Evolutionary conservation across 202 grass and related monocot species (phyloP), one percentile per base, ranked within the genome.

Genomic region (Eragrostis tef): DNA sequence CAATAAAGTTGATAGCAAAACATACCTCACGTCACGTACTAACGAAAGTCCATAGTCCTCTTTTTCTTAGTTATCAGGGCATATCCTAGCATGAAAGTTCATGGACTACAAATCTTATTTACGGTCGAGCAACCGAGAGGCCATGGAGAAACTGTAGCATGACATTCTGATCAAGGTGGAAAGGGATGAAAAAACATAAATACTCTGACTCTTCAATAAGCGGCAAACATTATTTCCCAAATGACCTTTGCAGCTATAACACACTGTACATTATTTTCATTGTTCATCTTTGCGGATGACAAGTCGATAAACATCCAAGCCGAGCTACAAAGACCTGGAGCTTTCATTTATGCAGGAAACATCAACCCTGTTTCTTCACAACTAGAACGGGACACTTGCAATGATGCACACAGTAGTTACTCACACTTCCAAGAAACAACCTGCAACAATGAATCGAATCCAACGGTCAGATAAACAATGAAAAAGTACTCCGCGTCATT

Each of bases 351-450:
- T 70, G 25, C 43, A 27, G 43, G 12, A 70, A 48, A 29, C 42
- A 2, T 39, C 34, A 39, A 5, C 34, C 34, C 34, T 39, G 34
- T 39, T 39, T 39, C 34, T 39, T 39, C 34, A 39, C 34, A 39
- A 39, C 34, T 3, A 39, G 34, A 39, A 39, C 84, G 19, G 88
- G 84, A 26, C 88, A 87, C n/a, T 90, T 90, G 43, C 70, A 64
- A 73, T 81, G 22, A 36, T 87, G 80, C 54, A 84, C 54, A 62
- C 84, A 90, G 48, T 90, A 90, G 62, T 90, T 90, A 81, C 88
- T 90, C 1, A 90, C 88, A 27, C 84, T 87, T 10, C 89, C 81
- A 34, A 91, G 27, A 61, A 87, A 84, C 27, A 87, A 29, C 89
- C 76, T 87, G 68, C 75, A 17, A 34, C n/a, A 70, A 69, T 36